Evolutionary conservation across 768 basidiomycete genomes (phyloP), one percentile per base, ranked within the genome.

Genomic region (Lepiota subincarnata): DNA sequence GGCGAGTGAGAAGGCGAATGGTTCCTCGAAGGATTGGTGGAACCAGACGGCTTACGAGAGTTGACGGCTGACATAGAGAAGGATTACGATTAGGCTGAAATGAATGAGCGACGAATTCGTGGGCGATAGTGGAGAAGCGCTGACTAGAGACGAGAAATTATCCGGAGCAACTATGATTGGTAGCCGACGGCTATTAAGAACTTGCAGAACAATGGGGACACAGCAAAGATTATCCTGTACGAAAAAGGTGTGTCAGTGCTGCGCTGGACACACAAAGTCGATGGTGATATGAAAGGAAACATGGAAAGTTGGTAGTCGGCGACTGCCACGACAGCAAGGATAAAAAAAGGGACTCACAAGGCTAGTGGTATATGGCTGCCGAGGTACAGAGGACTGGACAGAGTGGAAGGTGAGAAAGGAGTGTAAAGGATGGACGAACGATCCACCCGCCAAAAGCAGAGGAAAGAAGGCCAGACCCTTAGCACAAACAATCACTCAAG

Each of bases 31-130:
- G 79, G 83, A 14, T 79, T 77, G n/a, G 86, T 84, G 22, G 86
- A 84, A 51, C 78, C 80, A 31, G 87, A 86, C 38, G 84, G 82
- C 62, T 87, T 86, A 62, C 83, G 80, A 19, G 84, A 77, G 40
- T 78, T 72, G 59, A 75, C 70, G 42, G 69, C 73, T 60, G 72
- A 70, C 69, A 75, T 61, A 59, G 66, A 57, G 57, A 51, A 52
- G 60, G 8, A 53, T 40, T 53, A 46, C 42, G 24, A 50, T 46
- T 46, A 53, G 26, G 42, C 52, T 53, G 73, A 59, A 66, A 68
- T 60, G 57, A 60, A 66, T 70, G 39, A 16, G 48, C 51, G 57
- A 40, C 24, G 14, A 36, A 39, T 56, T 48, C 57, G 54, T 34
- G 61, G 60, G 59, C 31, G 48, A 51, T 41, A 60, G 46, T 28